These are phyloP conservation scores for Salix viminalis DNA, from an alignment of 345 rosid species.

Conservation along the genomic window DNA sequence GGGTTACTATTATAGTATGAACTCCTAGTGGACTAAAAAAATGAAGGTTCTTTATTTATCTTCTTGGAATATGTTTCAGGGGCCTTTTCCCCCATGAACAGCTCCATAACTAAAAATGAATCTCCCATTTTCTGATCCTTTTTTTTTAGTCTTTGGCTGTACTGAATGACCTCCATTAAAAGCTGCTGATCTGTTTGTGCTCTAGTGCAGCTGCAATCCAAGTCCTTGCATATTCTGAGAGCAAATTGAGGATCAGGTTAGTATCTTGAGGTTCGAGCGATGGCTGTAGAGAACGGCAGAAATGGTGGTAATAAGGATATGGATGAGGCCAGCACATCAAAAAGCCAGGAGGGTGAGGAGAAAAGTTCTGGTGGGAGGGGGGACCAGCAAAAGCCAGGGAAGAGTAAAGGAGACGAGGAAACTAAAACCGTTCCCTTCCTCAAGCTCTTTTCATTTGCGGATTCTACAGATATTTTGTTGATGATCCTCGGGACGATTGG, in stretches of 20 bases:
- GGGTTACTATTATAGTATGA: too few species aligned
- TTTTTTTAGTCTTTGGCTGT: not conserved
- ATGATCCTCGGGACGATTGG: conserved; percentile 71
- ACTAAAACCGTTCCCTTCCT: conserved; percentile 54
- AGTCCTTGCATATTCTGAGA: not conserved
- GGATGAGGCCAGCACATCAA: conserved; percentile 44
- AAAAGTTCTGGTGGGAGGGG: conserved; percentile 15
- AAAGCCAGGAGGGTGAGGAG: conserved; percentile 28
- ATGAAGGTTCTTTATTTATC: too few species aligned
- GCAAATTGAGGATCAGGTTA: not conserved
- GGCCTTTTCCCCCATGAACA: too few species aligned
- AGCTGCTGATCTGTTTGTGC: not conserved
- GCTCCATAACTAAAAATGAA: not conserved
- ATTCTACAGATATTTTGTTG: conserved; percentile 50
- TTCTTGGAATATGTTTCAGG: too few species aligned
- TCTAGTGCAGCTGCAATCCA: not conserved
- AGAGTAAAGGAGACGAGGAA: conserved; percentile 49
- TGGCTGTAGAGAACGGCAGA: conserved; percentile 29
- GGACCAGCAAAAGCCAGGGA: conserved; percentile 15
- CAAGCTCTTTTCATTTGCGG: conserved; percentile 76
- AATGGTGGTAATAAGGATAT: conserved; percentile 11
- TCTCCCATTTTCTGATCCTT: not conserved
- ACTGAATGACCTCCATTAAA: not conserved
- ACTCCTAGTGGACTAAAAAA: too few species aligned
- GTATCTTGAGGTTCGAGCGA: conserved; percentile 8